Evolutionary conservation across 345 rosid species (phyloP).

Genomic region (Jatropha curcas): DNA sequence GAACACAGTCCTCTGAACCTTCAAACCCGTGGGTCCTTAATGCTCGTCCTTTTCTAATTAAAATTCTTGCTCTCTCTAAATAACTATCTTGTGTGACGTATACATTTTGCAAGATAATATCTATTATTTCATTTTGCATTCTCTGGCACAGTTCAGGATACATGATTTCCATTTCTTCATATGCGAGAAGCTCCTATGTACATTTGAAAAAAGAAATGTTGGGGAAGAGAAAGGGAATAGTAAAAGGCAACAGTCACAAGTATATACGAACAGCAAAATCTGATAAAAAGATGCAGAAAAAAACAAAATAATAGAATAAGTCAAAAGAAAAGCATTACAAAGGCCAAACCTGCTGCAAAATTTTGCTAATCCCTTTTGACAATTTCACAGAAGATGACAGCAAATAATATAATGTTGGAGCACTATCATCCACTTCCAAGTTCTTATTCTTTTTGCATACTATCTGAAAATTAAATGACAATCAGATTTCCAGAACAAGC

Average conservation of each 20-base stretch:
- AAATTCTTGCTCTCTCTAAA: constrained; percentile 55
- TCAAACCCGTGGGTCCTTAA: constrained; percentile 54
- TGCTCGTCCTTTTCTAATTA: constrained; percentile 61
- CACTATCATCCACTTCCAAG: constrained; percentile 33
- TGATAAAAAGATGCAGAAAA: constrained; percentile 6
- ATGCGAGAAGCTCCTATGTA: constrained; percentile 73
- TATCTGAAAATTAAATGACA: constrained; percentile 50
- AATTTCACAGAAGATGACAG: constrained; percentile 48
- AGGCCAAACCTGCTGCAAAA: constrained; percentile 78
- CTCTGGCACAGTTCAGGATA: constrained; percentile 56
- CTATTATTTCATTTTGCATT: constrained; percentile 53
- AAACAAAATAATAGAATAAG: constrained; percentile 5
- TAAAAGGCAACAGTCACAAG: constrained; percentile 2
- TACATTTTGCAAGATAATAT: constrained; percentile 56
- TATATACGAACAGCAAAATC: background rate
- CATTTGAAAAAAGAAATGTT: constrained; percentile 18
- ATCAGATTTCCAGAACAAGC: constrained; percentile 31
- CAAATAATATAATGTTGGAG: constrained; percentile 50
- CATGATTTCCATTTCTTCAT: constrained; percentile 48
- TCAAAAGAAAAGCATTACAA: background rate
- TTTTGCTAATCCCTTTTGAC: constrained; percentile 49
- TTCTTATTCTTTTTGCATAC: constrained; percentile 45
- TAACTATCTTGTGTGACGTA: constrained; percentile 35
- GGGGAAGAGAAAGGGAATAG: constrained; percentile 1
- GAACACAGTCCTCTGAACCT: constrained; percentile 51